Base-by-base conservation (phyloP, 1,284 basidiomycete genomes). In the Cutaneotrichosporon cavernicola region DNA sequence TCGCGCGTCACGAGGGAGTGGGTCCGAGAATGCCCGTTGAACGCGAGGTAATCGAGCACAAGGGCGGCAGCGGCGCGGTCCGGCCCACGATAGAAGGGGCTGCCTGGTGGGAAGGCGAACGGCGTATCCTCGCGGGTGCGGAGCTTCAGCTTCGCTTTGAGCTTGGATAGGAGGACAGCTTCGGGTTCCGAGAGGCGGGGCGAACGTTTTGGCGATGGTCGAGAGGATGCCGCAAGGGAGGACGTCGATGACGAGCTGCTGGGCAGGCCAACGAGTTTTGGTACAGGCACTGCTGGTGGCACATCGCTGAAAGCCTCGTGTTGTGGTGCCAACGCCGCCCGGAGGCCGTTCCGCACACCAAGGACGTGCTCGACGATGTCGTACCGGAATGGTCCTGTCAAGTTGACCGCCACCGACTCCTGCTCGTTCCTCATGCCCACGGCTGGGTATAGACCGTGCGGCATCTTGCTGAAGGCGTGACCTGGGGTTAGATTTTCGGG, bases 311-410 rank as follows among this genome's bases (percentile, higher is more conserved):
- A 68, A 4, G 7, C 31, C n/a, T 40, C 51, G 18, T 32, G 52
- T 58, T 49, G 46, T 16, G 53, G 52, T 5, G 18, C 32, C 16
- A 62, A 50, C 30, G 40, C 31, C 8, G n/a, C 32, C 18, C 18
- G 74, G 67, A 36, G 70, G 16, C 34, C 32, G 34, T 57, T 69
- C 36, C 71, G 72, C 31, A 73, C 71, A 51, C 73, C 67, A 34
- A 64, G 58, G 22, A 90, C 89, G 73, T 92, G 86, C 60, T 87
- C 85, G 63, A 91, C 89, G 73, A 97, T 95, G 76, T 95, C 92
- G 76, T 87, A 97, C 72, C 83, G 84, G 85, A 97, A 97, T 1
- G 88, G 85, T 18, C 88, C 86, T 65, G 55, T 90, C 76, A 97
- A 94, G 81, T 97, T 96, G 73, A 88, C 88, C 1, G 66, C 68